A percentile compares a stretch with the other conserved stretches of the same genome.
These are phyloP conservation scores for Peronospora destructor DNA, from an alignment of 352 stramenopile genomes.

Conservation along the genomic window DNA sequence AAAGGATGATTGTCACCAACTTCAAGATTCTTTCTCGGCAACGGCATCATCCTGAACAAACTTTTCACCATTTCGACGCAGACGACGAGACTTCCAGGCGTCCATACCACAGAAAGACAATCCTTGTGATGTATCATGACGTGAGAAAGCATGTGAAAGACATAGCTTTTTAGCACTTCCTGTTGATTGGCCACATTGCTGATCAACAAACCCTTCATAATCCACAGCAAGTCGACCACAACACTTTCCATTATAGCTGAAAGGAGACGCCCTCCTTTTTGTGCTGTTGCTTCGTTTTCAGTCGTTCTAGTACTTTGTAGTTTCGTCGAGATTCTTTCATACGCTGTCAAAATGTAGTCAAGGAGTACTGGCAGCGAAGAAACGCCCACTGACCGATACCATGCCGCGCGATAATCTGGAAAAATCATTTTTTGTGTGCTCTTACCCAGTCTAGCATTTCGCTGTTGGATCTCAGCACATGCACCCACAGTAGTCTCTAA, in stretches of 20 bases:
- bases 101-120: conserved; percentile 45
- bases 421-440: conserved; percentile 42
- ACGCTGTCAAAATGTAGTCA: conserved; percentile 55
- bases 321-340: conserved; percentile 26
- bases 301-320: background rate
- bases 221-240: conserved; percentile 56
- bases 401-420: conserved; percentile 37
- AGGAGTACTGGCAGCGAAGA: conserved; percentile 46
- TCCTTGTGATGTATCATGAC: conserved; percentile 44
- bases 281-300: background rate
- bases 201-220: conserved; percentile 59
- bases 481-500: conserved; percentile 46
- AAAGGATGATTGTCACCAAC: conserved; percentile 46
- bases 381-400: conserved; percentile 53
- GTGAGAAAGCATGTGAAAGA: conserved; percentile 59
- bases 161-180: conserved; percentile 48
- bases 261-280: conserved; percentile 10
- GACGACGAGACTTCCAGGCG: conserved; percentile 49
- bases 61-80: conserved; percentile 64
- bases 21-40: conserved; percentile 15
- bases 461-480: conserved; percentile 71
- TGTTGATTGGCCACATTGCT: conserved; percentile 50
- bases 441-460: conserved; percentile 55
- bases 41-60: conserved; percentile 44
- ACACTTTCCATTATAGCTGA: conserved; percentile 37